phyloP scores from a whole-genome alignment of 2,329 filamentous ascomycete genomes.

The Coniochaeta pulveracea region DNA sequence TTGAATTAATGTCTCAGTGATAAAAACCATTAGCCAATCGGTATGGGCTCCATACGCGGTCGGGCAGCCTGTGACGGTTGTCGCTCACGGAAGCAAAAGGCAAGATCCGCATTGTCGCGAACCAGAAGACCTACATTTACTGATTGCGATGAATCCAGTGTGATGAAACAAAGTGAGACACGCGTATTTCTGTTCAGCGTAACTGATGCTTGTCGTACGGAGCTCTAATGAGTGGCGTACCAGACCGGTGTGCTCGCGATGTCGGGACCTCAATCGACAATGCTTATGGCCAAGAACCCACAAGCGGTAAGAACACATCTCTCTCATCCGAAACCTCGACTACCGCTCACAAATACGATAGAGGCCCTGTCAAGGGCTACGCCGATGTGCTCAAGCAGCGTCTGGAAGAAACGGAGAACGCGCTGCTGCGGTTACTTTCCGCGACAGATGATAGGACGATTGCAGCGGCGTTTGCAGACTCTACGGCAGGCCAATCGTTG shows the following conservation, averaged over 20 bases:
- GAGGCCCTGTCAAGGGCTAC: slow-evolving; percentile 1
- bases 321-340: background rate
- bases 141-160: background rate
- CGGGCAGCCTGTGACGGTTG: slow-evolving; percentile 1
- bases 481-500: no score
- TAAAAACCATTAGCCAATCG: no score
- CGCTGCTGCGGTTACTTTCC: background rate
- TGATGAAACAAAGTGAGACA: background rate
- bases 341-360: background rate
- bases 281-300: slow-evolving; percentile 1
- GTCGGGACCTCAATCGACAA: background rate
- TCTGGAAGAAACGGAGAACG: slow-evolving; percentile 1
- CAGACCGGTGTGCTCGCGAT: slow-evolving; percentile 1
- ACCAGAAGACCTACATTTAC: background rate
- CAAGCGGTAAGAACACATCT: background rate
- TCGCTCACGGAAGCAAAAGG: slow-evolving; percentile 2
- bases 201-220: background rate
- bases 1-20: no score
- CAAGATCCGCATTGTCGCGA: background rate
- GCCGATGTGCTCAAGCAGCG: slow-evolving; percentile 1
- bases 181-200: no score
- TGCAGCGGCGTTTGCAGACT: background rate
- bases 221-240: background rate
- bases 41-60: background rate
- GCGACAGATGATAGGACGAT: background rate